Conservation (phyloP, 2,329 filamentous ascomycete genomes). For the Colletotrichum echinochloae region DNA sequence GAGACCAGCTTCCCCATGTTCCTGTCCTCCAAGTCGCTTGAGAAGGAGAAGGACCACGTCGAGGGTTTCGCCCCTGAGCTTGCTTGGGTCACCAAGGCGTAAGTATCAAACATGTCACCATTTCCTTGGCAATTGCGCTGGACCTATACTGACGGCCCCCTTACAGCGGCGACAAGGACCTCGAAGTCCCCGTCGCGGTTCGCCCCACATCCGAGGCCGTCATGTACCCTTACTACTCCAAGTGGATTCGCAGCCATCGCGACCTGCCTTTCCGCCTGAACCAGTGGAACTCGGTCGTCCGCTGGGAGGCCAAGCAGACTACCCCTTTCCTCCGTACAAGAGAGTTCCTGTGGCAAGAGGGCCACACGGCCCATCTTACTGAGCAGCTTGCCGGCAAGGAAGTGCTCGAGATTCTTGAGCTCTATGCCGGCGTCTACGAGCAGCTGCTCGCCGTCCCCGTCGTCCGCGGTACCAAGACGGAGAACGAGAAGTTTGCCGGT, state of each 20-base stretch:
- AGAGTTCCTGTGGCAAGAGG: slow-evolving; percentile 99
- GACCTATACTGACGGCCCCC: background rate
- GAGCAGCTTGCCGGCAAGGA: slow-evolving; percentile 85
- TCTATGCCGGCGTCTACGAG: slow-evolving; percentile 93
- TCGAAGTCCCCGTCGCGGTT: slow-evolving; percentile 82
- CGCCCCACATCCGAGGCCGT: slow-evolving; percentile 79
- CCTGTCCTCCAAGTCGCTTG: slow-evolving; percentile 88
- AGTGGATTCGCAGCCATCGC: slow-evolving; percentile 96
- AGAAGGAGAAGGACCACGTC: slow-evolving; percentile 93
- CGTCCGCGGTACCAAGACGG: slow-evolving; percentile 92
- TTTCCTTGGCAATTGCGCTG: background rate
- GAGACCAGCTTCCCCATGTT: slow-evolving; percentile 98
- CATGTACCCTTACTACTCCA: slow-evolving; percentile 96
- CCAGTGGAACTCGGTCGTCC: slow-evolving; percentile 94
- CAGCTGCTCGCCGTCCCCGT: slow-evolving; percentile 94
- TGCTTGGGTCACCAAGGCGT: slow-evolving; percentile 89
- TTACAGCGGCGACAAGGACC: slow-evolving; percentile 84
- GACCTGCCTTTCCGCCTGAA: slow-evolving; percentile 95
- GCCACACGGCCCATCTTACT: slow-evolving; percentile 89
- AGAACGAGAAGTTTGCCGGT: slow-evolving; percentile 98
- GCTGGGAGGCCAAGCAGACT: slow-evolving; percentile 97
- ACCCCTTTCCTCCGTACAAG: slow-evolving; percentile 89
- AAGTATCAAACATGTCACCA: slow-evolving; percentile 50
- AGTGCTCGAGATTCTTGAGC: slow-evolving; percentile 91
- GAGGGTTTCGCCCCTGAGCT: slow-evolving; percentile 98